Evolutionary conservation across 148 eudicot genomes (phyloP), one percentile per base, ranked within the genome.

Genomic region (Persicaria tinctoria): DNA sequence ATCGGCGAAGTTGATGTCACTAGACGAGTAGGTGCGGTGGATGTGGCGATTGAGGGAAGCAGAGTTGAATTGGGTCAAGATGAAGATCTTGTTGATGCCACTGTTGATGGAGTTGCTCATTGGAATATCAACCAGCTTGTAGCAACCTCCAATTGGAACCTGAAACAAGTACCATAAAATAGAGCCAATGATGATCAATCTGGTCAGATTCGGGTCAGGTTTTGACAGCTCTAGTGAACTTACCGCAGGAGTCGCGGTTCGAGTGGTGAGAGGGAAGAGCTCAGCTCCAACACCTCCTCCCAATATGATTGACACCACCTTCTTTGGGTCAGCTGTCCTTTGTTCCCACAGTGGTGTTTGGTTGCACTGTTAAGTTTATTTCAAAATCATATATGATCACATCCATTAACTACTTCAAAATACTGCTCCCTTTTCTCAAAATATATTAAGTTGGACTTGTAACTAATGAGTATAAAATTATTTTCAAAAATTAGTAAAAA

Each of bases 31-130:
- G 20, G 99, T 90, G 23, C 97, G 97, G 54, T 87, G 78, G 11
- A 95, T 87, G 80, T 95, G 99, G 49, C 99, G 96, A 78, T 95
- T 90, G 14, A 95, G 90, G 49, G 97, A 88, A 78, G 91, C 86
- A 14, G 99, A 95, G 59, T 95, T 95, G 84, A 87, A 95, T 72
- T 95, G 99, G 6, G 99, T 95, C 23, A 95, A 79, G 45, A 95
- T 86, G 64, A 85, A 90, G 9, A 95, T 87, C 83, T 95, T 95
- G 79, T 85, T 84, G 73, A 95, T 90, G 64, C 94, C 96, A 77
- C 97, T 95, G 82, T 95, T 95, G 75, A 95, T 89, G 83, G 96
- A 90, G 80, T 95, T 95, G 79, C 99, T 95, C 97, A 92, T 92
- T 6, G 99, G 99, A 5, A 95, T 85, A 78, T 95, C 99, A 73